phyloP scores from a whole-genome alignment of 1,139 yeast species.

The Sugiyamaella neomexicana region DNA sequence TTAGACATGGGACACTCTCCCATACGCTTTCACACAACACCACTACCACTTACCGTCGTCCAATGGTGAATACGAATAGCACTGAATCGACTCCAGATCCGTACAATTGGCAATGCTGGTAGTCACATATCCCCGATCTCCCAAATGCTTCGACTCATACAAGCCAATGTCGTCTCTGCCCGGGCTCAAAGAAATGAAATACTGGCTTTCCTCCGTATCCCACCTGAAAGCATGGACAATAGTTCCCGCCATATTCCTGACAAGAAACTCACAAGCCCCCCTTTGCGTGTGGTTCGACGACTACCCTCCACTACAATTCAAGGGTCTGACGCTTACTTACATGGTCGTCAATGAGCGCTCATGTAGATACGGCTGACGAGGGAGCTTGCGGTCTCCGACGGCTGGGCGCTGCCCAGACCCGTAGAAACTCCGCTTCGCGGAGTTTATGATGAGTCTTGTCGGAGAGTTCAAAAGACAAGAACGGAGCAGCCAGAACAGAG shows the following conservation, averaged over 20 bases:
- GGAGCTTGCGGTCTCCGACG: background rate
- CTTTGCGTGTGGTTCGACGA: no score
- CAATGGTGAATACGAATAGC: slow-evolving; percentile 62
- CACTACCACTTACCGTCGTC: slow-evolving; percentile 46
- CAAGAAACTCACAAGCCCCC: no score
- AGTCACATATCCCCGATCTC: slow-evolving; percentile 23
- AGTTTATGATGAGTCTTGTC: no score
- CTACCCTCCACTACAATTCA: no score
- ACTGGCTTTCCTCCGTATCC: slow-evolving; percentile 57
- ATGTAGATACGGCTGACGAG: background rate
- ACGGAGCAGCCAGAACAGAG: no score
- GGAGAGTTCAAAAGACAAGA: no score
- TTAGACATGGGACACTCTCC: no score
- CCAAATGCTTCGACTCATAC: slow-evolving; percentile 50
- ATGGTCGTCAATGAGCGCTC: background rate
- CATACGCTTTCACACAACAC: background rate
- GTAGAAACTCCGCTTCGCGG: background rate
- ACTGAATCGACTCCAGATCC: slow-evolving; percentile 72
- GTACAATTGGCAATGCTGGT: slow-evolving; percentile 45
- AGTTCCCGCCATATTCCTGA: slow-evolving; percentile 28
- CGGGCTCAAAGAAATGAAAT: slow-evolving; percentile 63
- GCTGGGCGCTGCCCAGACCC: background rate
- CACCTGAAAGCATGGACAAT: slow-evolving; percentile 60
- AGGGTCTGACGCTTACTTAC: no score
- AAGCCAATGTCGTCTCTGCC: slow-evolving; percentile 66